Evolutionary conservation across 495 filamentous ascomycete species (phyloP), one percentile per base, ranked within the genome.

Genomic region (Haplographium delicatum): DNA sequence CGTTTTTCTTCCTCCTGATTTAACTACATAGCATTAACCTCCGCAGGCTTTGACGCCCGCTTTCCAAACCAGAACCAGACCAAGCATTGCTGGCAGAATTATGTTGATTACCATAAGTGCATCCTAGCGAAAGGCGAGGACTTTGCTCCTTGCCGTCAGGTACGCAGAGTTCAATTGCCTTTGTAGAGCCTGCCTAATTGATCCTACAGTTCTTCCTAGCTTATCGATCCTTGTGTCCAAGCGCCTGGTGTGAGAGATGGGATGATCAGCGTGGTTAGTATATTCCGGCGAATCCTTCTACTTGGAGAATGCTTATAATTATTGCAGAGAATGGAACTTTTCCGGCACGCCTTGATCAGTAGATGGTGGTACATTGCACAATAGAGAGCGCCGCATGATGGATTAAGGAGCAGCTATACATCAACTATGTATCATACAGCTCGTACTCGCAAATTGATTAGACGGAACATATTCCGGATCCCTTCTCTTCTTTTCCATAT

Each of bases 81-180:
- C 59, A 83, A 83, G 78, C 80, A 82, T 69, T 96, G 89, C 86
- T 95, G 91, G 91, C 91, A 95, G 65, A 93, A 98, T 79, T 99
- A 99, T 73, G 94, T 99, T 78, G 94, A 99, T 73, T 97, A 99
- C 80, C 84, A 99, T 83, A 99, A 97, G 80, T 99, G 94, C 75
- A 85, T 95, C 69, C 73, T 86, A 67, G 91, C 91, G 69, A 97
- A 97, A 81, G 94, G 94, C 69, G 94, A 99, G 75, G 94, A 97
- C 67, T 99, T 97, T 70, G 81, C 86, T 55, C 94, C 94, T 42
- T 99, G 94, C 85, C 85, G 83, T 66, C 94, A 98, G 80, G 91
- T 95, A 83, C 44, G 61, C 39, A 24, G 38, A 49, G 57, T 44
- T 57, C 50, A 51, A 59, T 62, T 54, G 30, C 47, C 4, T 19